Conservation (phyloP, 805 yeast genomes). For the Soucietia sequanensis region DNA sequence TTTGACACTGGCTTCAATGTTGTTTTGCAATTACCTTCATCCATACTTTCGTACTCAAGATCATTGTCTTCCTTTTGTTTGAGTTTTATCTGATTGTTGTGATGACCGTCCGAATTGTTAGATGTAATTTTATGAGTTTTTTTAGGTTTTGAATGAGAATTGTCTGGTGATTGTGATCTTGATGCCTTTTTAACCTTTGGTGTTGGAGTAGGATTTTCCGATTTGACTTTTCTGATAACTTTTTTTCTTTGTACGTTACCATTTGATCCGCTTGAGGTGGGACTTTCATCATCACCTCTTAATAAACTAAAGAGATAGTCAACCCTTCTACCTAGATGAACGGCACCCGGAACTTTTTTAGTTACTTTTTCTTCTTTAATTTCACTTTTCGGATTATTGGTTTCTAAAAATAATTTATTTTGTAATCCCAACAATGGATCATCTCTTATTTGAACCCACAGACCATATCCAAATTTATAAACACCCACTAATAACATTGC, state of each 20-base stretch:
- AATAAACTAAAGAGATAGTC: conserved; percentile 79
- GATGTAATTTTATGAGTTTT: conserved; percentile 5
- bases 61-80: conserved; percentile 26
- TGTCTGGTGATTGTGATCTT: conserved; percentile 18
- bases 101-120: conserved; percentile 5
- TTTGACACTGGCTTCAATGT: conserved; percentile 64
- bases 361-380: conserved; percentile 28
- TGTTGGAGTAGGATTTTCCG: conserved; percentile 9
- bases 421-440: conserved; percentile 88
- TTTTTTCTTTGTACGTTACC: conserved; percentile 13
- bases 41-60: conserved; percentile 74
- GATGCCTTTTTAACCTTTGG: conserved; percentile 14
- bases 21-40: conserved; percentile 64
- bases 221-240: conserved; percentile 14
- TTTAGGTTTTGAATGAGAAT: conserved; percentile 7
- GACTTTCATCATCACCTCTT: conserved; percentile 53
- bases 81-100: conserved; percentile 8
- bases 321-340: conserved; percentile 87
- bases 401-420: conserved; percentile 74
- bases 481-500: conserved; percentile 85
- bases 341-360: conserved; percentile 85
- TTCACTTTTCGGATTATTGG: conserved; percentile 13
- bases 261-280: conserved; percentile 7
- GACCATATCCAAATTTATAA: conserved; percentile 90
- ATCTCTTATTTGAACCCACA: conserved; percentile 92